These are phyloP conservation scores for Magnolia changhungtana DNA, from an alignment of 164 flowering plant genomes.

Conservation along the genomic window DNA sequence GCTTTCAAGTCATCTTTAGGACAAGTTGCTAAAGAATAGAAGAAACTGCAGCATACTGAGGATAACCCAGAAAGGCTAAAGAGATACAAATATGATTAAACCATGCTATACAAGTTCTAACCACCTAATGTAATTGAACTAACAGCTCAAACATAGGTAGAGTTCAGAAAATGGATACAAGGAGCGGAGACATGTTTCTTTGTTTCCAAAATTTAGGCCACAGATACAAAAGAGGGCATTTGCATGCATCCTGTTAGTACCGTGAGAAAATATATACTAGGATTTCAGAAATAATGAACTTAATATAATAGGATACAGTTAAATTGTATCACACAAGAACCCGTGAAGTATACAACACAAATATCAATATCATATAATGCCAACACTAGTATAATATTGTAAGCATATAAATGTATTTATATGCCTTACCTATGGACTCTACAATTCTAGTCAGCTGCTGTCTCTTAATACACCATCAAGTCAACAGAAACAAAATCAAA, in stretches of 20 bases:
- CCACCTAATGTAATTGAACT: not conserved
- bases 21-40: not conserved
- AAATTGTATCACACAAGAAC: too few species aligned
- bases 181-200: not conserved
- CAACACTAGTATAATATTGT: too few species aligned
- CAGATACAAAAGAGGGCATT: not conserved
- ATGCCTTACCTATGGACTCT: too few species aligned
- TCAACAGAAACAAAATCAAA: too few species aligned
- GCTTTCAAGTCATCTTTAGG: not conserved
- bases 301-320: not conserved
- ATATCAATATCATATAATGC: not conserved
- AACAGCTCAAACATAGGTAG: not conserved
- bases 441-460: not conserved
- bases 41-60: not conserved
- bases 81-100: not conserved
- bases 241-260: not conserved
- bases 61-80: not conserved
- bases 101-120: not conserved
- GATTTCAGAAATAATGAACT: not conserved
- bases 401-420: too few species aligned
- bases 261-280: not conserved
- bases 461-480: not conserved
- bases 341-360: not conserved
- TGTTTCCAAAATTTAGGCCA: not conserved
- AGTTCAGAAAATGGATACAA: not conserved